Evolutionary conservation across 306 rosid species (phyloP), one percentile per base, ranked within the genome.

Genomic region (Glycyrrhiza uralensis): DNA sequence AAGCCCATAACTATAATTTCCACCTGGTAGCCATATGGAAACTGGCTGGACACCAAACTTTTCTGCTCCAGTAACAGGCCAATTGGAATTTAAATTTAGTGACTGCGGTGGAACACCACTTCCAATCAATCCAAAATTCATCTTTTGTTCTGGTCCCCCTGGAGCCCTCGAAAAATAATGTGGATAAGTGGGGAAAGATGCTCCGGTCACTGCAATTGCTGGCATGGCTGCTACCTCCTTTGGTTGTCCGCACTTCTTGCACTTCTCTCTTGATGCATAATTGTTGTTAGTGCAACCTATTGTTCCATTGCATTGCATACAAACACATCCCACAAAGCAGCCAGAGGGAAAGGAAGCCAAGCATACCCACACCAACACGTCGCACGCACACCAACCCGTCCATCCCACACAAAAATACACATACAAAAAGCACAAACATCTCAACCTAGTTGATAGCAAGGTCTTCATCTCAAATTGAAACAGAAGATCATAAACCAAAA

Each of bases 221-320:
- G 97, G 90, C 96, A 93, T 89, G 80, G 95, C 92, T 38, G 97
- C 95, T 74, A 89, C 78, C 88, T 89, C 97, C 95, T 91, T 94
- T 23, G 85, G 92, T 82, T 94, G 91, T 66, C 99, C 97, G 33
- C 97, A 94, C 82, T 89, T 94, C 83, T 94, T 94, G 91, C 97
- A 94, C 93, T 85, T 91, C 76, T 91, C 97, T 94, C 97, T 85
- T 88, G 99, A 94, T 83, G 99, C 99, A 91, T 94, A 94, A 91
- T 94, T 94, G 97, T 91, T 94, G 96, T 94, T 94, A 89, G 99
- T 94, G 99, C 99, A 94, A 86, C 97, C 99, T 94, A 91, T 85
- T 72, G 90, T 76, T 89, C 90, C 92, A 93, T 81, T 80, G 89
- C 90, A 90, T 81, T 80, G 89, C 90, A 90, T 36, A 86, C 84